phyloP scores from a whole-genome alignment of 345 rosid species.

The Mercurialis annua region DNA sequence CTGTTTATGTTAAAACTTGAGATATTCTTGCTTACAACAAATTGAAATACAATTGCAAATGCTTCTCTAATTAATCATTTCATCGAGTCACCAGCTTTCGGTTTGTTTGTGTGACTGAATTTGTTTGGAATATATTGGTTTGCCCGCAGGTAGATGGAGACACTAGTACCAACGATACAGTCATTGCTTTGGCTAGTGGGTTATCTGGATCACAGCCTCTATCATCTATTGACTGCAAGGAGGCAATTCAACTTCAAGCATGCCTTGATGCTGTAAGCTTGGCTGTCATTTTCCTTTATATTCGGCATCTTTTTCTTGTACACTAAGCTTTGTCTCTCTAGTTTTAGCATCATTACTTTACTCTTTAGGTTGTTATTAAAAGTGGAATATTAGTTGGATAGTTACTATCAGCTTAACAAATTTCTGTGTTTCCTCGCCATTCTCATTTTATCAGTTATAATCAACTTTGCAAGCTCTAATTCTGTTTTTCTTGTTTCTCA shows the following conservation, averaged over 20 bases:
- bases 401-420: neutral
- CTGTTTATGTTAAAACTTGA: neutral
- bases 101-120: slow-evolving; percentile 8
- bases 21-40: neutral
- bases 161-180: slow-evolving; percentile 90
- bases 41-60: neutral
- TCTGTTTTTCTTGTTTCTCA: too few species aligned
- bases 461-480: too few species aligned
- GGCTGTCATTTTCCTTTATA: slow-evolving; percentile 5
- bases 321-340: neutral
- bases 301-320: neutral
- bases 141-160: slow-evolving; percentile 87
- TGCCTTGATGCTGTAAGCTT: slow-evolving; percentile 83
- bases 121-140: slow-evolving; percentile 14
- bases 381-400: neutral
- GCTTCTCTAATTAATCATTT: neutral
- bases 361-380: neutral
- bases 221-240: slow-evolving; percentile 55
- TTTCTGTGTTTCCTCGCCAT: neutral
- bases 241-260: slow-evolving; percentile 80
- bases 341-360: neutral
- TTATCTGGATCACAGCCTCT: slow-evolving; percentile 66
- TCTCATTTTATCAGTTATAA: too few species aligned
- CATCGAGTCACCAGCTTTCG: neutral
- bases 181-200: slow-evolving; percentile 89